Conservation (phyloP, 106 monocot species). For the Dioscorea zingiberensis region DNA sequence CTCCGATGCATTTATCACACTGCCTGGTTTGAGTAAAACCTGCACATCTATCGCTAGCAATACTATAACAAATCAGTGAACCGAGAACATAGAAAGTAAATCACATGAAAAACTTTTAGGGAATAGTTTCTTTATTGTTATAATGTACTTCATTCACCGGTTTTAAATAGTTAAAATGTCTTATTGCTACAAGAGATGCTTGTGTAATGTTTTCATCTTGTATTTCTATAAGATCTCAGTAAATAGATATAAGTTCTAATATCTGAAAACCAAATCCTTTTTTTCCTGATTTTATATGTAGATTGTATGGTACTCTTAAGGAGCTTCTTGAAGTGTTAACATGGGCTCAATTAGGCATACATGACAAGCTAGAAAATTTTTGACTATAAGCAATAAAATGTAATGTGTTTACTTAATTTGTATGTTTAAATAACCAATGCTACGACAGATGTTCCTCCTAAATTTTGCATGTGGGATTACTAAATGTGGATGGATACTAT, state of each 20-base stretch:
- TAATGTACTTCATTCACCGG: no score
- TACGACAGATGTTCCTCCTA: background rate
- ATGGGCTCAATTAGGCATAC: no score
- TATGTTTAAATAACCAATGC: background rate
- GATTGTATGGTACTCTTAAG: no score
- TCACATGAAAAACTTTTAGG: background rate
- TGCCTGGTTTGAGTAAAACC: conserved; percentile 45
- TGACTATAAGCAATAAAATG: background rate
- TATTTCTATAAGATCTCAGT: background rate
- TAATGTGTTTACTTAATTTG: background rate
- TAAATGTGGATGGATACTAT: conserved; percentile 60
- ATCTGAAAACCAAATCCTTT: no score
- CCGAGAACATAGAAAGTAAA: background rate
- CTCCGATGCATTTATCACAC: conserved; percentile 78
- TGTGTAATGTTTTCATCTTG: no score
- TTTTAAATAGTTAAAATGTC: no score
- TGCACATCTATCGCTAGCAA: background rate
- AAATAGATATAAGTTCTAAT: no score
- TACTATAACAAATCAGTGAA: conserved; percentile 9
- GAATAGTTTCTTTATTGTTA: no score
- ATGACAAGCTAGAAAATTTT: conserved; percentile 10
- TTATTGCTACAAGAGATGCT: no score
- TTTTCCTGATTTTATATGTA: no score
- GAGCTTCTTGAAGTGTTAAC: no score
- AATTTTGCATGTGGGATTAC: conserved; percentile 40